Conservation (phyloP, 495 filamentous ascomycete species). For the Trichoderma reesei region DNA sequence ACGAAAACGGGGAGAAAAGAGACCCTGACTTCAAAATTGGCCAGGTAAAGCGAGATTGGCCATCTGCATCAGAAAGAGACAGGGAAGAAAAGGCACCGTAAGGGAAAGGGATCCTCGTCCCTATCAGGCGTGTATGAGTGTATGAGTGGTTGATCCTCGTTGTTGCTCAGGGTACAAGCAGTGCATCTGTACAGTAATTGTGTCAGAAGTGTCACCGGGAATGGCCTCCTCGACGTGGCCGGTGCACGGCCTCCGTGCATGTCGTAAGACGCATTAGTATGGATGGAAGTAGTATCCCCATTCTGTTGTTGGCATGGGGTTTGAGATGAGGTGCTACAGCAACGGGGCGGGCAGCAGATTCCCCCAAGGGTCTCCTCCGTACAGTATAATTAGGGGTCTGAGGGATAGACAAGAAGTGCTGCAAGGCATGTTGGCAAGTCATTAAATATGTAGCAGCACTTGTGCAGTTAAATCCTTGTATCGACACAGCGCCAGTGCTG, state of each 20-base stretch:
- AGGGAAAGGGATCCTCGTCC: neutral
- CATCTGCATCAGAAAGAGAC: neutral
- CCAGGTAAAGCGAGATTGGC: conserved; percentile 3
- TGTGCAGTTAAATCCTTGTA: neutral
- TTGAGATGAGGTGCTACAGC: conserved; percentile 1
- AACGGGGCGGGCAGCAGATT: neutral
- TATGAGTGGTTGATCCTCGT: no score
- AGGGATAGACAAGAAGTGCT: neutral
- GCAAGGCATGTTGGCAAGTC: neutral
- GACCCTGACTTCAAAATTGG: neutral
- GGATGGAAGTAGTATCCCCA: neutral
- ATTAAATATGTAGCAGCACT: neutral
- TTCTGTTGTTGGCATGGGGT: neutral
- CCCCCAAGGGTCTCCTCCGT: neutral
- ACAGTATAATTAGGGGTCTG: neutral
- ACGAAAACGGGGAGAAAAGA: neutral
- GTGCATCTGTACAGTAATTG: no score
- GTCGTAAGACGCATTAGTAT: neutral
- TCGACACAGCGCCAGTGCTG: neutral
- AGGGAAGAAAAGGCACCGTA: neutral
- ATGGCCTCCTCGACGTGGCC: neutral
- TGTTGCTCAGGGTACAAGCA: no score
- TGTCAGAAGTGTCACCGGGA: no score
- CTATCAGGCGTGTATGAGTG: neutral
- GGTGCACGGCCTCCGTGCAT: neutral